A percentile compares a stretch with the other conserved stretches of the same genome.
These are phyloP conservation scores for Chalara sp. DNA, from an alignment of 2,329 filamentous ascomycete species.

Conservation along the genomic window DNA sequence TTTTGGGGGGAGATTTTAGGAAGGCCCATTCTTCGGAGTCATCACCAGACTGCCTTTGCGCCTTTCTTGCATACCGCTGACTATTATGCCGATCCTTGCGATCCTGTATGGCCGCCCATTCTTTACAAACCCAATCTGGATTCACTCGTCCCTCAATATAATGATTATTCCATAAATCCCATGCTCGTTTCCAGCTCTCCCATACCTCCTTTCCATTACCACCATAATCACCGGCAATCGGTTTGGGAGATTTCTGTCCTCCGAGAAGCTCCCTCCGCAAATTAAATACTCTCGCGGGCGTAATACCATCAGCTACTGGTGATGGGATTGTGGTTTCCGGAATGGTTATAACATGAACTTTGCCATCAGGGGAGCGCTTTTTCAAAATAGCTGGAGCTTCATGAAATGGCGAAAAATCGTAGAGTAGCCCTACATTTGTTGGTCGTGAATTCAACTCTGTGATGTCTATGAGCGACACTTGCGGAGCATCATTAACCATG, in stretches of 20 bases:
- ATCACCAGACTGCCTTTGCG: background rate
- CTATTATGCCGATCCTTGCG: too few relatives aligned
- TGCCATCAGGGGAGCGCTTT: background rate
- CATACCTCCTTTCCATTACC: slow-evolving; percentile 18
- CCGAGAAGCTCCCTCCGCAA: slow-evolving; percentile 9
- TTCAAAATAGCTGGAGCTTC: slow-evolving; percentile 7
- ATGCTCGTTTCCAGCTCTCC: slow-evolving; percentile 24
- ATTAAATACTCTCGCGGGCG: slow-evolving; percentile 10
- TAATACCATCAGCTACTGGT: slow-evolving; percentile 15
- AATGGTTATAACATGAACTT: slow-evolving; percentile 13
- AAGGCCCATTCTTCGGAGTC: too few relatives aligned
- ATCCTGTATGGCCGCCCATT: slow-evolving; percentile 4
- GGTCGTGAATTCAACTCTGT: too few relatives aligned
- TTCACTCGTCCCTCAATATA: slow-evolving; percentile 22
- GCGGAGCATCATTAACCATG: too few relatives aligned
- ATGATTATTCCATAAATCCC: slow-evolving; percentile 25
- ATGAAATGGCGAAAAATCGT: slow-evolving; percentile 15
- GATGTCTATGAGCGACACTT: too few relatives aligned
- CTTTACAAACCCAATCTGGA: slow-evolving; percentile 13
- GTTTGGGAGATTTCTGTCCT: background rate
- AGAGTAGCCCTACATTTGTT: background rate
- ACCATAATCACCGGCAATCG: background rate
- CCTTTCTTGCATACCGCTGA: background rate
- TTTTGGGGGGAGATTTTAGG: too few relatives aligned
- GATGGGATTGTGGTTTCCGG: slow-evolving; percentile 12